phyloP scores from a whole-genome alignment of 2,329 filamentous ascomycete genomes.

The Paraconiothyrium brasiliense region DNA sequence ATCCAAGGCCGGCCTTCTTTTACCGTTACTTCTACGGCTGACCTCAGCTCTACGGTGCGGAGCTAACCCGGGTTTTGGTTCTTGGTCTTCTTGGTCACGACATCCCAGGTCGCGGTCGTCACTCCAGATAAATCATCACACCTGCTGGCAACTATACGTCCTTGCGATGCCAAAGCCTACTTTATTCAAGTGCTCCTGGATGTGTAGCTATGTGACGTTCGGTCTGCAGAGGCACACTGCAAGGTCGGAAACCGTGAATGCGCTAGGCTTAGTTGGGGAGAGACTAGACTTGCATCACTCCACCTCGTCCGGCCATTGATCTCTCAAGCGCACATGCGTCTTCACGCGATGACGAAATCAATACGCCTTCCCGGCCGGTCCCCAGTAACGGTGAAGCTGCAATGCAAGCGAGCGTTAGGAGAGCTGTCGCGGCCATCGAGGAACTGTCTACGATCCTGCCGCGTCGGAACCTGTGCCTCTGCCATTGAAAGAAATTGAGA shows the following conservation, averaged over 20 bases:
- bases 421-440: neutral
- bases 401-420: neutral
- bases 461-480: neutral
- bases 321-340: constrained; percentile 3
- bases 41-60: neutral
- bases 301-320: neutral
- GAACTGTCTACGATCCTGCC: neutral
- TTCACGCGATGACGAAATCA: constrained; percentile 10
- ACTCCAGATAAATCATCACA: too few relatives aligned
- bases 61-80: too few relatives aligned
- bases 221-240: neutral
- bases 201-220: neutral
- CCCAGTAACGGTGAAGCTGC: constrained; percentile 2
- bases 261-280: neutral
- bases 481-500: neutral
- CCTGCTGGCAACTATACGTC: too few relatives aligned
- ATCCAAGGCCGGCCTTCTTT: neutral
- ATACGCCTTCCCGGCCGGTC: neutral
- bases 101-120: too few relatives aligned
- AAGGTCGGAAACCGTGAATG: neutral
- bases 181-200: too few relatives aligned
- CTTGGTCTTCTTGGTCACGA: too few relatives aligned
- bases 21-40: neutral
- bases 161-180: too few relatives aligned
- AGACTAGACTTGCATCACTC: constrained; percentile 6